These are phyloP conservation scores for Solanum bulbocastanum DNA, from an alignment of 257 asterid genomes.

Conservation along the genomic window DNA sequence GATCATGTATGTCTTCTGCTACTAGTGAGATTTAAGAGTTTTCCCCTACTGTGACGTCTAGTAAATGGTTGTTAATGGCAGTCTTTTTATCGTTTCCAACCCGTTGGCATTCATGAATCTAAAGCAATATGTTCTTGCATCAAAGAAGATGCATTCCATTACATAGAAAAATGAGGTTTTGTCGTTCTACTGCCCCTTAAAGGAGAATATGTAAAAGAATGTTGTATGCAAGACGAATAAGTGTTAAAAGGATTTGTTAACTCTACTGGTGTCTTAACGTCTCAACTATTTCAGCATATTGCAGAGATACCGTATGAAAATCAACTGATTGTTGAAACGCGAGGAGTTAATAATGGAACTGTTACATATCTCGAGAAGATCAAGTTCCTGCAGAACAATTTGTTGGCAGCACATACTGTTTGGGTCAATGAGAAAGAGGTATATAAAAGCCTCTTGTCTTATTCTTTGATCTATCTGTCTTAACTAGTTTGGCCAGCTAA, in stretches of 20 bases:
- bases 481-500: neutral
- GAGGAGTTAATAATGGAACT: slow-evolving; percentile 65
- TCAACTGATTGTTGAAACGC: slow-evolving; percentile 41
- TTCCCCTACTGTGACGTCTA: neutral
- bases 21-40: neutral
- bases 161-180: neutral
- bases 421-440: slow-evolving; percentile 70
- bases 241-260: neutral
- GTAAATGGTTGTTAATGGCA: neutral
- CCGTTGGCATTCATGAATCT: neutral
- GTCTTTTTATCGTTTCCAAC: neutral
- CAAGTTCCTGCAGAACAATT: slow-evolving; percentile 40
- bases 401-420: slow-evolving; percentile 78
- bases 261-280: neutral
- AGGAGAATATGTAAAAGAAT: neutral
- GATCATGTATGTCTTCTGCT: neutral
- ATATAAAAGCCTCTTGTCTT: neutral
- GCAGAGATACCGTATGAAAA: slow-evolving; percentile 83
- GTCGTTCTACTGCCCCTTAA: neutral
- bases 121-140: neutral
- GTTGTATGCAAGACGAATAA: neutral
- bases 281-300: slow-evolving; percentile 40
- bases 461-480: neutral
- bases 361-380: slow-evolving; percentile 59
- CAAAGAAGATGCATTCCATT: neutral